phyloP scores from a whole-genome alignment of 495 filamentous ascomycete species.

The Chaetomium fimeti region DNA sequence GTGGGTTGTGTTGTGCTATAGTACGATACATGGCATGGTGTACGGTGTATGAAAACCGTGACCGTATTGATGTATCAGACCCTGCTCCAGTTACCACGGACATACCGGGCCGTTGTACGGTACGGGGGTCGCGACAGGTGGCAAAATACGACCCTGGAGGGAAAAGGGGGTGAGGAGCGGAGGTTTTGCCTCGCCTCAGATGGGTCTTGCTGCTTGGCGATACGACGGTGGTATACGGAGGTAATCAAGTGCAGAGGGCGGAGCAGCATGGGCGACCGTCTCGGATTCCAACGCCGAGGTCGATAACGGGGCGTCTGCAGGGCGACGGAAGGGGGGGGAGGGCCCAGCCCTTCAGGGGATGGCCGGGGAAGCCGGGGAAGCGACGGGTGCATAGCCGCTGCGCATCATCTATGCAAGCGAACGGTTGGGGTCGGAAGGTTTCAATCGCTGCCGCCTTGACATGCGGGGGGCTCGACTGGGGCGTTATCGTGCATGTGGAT shows the following conservation, averaged over 20 bases:
- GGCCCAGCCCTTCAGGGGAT: background rate
- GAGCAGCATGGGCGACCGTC: background rate
- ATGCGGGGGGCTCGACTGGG: background rate
- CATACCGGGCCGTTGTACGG: constrained; percentile 9
- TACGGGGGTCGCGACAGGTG: background rate
- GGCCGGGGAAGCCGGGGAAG: constrained; percentile 10
- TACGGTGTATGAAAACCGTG: background rate
- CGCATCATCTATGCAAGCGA: constrained; percentile 12
- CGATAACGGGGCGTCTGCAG: constrained; percentile 5
- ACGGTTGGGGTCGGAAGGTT: constrained; percentile 13
- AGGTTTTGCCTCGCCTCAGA: background rate
- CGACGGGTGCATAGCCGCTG: constrained; percentile 13
- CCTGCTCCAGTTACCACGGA: background rate
- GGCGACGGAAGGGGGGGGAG: background rate
- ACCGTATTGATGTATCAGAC: background rate
- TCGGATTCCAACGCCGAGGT: constrained; percentile 5
- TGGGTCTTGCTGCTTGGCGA: background rate
- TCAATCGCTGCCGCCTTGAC: constrained; percentile 4
- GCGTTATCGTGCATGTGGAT: background rate
- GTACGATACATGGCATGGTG: no score
- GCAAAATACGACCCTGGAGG: background rate
- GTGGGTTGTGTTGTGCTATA: no score
- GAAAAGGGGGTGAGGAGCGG: background rate
- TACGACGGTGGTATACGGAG: background rate
- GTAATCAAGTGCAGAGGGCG: constrained; percentile 1